Base-by-base conservation (phyloP, 2,329 filamentous ascomycete species). In the Pyricularia grisea region DNA sequence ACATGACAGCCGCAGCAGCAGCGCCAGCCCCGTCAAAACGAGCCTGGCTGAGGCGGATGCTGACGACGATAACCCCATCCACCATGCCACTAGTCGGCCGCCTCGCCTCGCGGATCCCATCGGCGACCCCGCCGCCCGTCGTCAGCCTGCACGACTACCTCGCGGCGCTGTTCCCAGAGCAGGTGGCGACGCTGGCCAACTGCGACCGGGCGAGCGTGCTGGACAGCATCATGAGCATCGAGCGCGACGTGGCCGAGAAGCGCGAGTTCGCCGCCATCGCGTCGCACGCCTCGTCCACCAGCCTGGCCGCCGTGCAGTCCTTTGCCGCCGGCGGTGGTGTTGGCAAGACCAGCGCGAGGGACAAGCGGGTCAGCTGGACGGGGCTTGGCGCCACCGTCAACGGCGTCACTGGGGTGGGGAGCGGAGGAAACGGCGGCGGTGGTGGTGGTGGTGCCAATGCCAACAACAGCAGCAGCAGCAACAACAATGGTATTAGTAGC, bases 171-270 rank as follows among this genome's bases (percentile, higher is more conserved):
- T 78, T 82, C 68, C 75, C 78, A 0, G 73, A 75, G 55, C 75
- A 75, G 12, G 72, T 74, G 67, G 69, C 70, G 1, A 70, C 70
- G 69, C 61, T 70, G n/a, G 69, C 72, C 20, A 71, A 72, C 27
- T 66, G 72, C 17, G 71, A 73, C 20, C 72, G 74, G 55, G 68
- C 71, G 10, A 72, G 73, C 36, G 74, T 78, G 10, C 73, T 81
- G 31, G 77, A 79, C 70, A 74, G 74, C 66, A 70, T 75, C 68
- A 77, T 81, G 72, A 68, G 70, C 50, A 75, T 81, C 42, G 80
- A 81, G 72, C 76, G 78, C 65, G 79, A 81, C 69, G 73, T 78
- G 31, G 79, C 78, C 55, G 80, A 82, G 73, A 78, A 77, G 74
- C 78, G 80, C 65, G 80, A 81, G 74, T 76, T 81, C 58, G 77